Evolutionary conservation across 2,329 filamentous ascomycete genomes (phyloP), one percentile per base, ranked within the genome.

Genomic region (Trichoderma atroviride): DNA sequence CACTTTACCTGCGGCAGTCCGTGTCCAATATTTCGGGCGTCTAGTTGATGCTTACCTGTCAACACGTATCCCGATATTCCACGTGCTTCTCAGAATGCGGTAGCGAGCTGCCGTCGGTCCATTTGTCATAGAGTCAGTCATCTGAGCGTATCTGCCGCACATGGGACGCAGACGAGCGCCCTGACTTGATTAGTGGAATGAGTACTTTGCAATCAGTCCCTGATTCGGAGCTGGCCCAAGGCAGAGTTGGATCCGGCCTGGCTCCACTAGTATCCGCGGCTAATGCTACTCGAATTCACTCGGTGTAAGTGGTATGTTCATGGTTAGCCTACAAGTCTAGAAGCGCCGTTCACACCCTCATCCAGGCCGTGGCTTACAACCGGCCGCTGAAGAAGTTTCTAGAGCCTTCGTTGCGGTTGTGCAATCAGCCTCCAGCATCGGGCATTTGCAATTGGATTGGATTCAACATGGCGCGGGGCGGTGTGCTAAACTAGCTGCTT

Each of bases 291-390:
- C 24, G 27, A 24, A 56, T 31, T 43, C 40, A 35, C 24, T 64
- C 35, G 61, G 61, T 40, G 61, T 56, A 27, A 64, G 61, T 52
- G 40, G 9, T 35, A 22, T 35, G 33, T 43, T 56, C 27, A 29
- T 19, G 61, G 50, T 56, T 64, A 56, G 61, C n/a, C 33, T 19
- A 55, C 16, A 55, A 22, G 27, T 27, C 52, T 52, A 24, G 9
- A 63, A 53, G 43, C 60, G 33, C 60, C 53, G 31, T 22, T 19
- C 52, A 64, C 61, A 55, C 61, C 61, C 29, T 64, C 61, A 22
- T 16, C n/a, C 5, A 37, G 24, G 16, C 10, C 16, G 35, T 60
- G 57, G 56, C 56, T 59, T 37, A 19, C 22, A 33, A n/a, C 31
- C 27, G 31, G 29, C 40, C 27, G 40, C 35, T 55, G 31, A 24